These are phyloP conservation scores for Panicum virgatum DNA, from an alignment of 202 grass and related monocot genomes.

Conservation along the genomic window DNA sequence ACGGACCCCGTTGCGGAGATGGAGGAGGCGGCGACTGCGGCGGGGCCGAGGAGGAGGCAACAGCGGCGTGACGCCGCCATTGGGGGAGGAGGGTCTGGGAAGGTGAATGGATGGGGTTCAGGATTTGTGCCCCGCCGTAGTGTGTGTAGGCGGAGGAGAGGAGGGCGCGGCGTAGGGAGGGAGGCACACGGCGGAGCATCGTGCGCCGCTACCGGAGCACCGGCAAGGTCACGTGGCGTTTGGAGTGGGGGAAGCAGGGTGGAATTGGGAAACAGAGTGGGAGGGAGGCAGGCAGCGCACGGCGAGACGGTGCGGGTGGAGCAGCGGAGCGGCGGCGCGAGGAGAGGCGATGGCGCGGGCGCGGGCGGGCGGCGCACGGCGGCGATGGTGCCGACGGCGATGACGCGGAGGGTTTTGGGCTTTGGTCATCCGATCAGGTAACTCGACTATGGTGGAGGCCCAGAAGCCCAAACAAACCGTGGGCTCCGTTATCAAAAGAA, in stretches of 20 bases:
- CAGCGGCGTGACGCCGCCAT: conserved; percentile 30
- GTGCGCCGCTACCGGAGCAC: not conserved
- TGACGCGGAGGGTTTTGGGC: not conserved
- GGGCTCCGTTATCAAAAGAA: no score
- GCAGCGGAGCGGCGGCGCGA: not conserved
- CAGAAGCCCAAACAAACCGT: not conserved
- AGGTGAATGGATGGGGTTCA: not conserved
- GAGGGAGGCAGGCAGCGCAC: no score
- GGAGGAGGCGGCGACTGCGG: not conserved
- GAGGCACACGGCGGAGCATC: conserved; percentile 34
- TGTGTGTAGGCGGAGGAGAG: not conserved
- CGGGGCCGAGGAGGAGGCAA: not conserved
- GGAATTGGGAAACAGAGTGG: no score
- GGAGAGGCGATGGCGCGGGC: not conserved
- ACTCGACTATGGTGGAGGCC: not conserved
- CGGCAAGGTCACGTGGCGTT: no score
- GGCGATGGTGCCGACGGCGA: not conserved
- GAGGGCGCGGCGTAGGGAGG: conserved; percentile 20
- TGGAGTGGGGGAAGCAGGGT: no score
- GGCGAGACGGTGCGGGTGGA: no score
- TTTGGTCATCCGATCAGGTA: not conserved
- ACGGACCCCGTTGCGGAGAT: not conserved
- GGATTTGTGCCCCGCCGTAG: not conserved
- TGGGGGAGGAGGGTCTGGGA: not conserved
- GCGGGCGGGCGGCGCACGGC: not conserved